These are phyloP conservation scores for Fusarium solani-melongenae DNA, from an alignment of 2,329 filamentous ascomycete genomes.

Conservation along the genomic window DNA sequence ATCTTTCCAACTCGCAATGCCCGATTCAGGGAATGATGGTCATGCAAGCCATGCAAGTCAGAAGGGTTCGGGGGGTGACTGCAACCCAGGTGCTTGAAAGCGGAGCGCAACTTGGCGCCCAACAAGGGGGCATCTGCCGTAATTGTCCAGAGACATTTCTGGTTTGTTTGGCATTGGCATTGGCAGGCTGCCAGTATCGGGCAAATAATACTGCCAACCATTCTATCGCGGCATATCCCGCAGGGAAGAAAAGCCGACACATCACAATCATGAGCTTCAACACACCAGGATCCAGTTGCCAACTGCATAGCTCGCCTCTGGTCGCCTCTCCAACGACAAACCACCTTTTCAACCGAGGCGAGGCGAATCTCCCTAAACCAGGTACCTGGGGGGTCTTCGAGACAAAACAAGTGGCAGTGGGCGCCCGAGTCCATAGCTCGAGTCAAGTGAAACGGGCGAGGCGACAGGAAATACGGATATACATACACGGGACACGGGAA, in stretches of 20 bases:
- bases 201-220: conserved; percentile 12
- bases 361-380: conserved; percentile 1
- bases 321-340: conserved; percentile 18
- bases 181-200: conserved; percentile 10
- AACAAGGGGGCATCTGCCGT: conserved; percentile 36
- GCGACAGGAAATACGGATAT: background rate
- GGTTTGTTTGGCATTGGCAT: conserved; percentile 16
- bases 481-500: background rate
- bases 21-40: conserved; percentile 39
- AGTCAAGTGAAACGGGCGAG: conserved; percentile 2
- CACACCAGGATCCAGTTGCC: conserved; percentile 1
- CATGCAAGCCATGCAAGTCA: conserved; percentile 44
- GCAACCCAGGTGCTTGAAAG: conserved; percentile 23
- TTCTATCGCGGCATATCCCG: conserved; percentile 32
- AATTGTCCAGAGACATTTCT: conserved; percentile 39
- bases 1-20: conserved; percentile 32
- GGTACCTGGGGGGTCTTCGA: background rate
- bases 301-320: conserved; percentile 16
- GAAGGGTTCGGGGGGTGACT: conserved; percentile 39
- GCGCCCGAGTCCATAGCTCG: background rate
- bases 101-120: conserved; percentile 28
- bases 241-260: conserved; percentile 10
- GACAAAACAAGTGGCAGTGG: background rate
- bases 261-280: conserved; percentile 7
- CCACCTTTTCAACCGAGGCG: background rate